Percentiles rank a stretch among this genome's conserved stretches.
Conservation (phyloP, 148 eudicot genomes). For the Camellia japonica region DNA sequence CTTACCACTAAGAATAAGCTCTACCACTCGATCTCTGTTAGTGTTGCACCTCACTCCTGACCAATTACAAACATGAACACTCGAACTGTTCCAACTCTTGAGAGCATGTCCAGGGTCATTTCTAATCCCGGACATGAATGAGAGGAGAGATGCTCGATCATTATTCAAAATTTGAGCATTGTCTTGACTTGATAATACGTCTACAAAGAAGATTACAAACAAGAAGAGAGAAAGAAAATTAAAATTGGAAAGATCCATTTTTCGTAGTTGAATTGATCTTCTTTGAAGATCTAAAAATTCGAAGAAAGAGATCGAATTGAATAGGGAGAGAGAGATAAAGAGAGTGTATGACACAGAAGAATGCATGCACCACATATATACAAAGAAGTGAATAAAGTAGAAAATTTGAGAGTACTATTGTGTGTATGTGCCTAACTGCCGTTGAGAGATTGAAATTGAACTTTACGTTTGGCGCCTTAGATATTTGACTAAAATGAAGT, state of each 20-base stretch:
- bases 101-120: conserved; percentile 52
- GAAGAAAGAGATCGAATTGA: conserved; percentile 8
- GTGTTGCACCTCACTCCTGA: conserved; percentile 51
- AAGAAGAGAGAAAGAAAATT: conserved; percentile 35
- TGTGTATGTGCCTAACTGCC: conserved; percentile 69
- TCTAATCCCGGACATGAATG: conserved; percentile 46
- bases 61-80: conserved; percentile 62
- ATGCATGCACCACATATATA: background rate
- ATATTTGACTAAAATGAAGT: conserved; percentile 27
- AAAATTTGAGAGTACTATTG: background rate
- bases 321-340: conserved; percentile 9
- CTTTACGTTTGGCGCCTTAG: conserved; percentile 54
- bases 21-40: conserved; percentile 33
- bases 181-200: conserved; percentile 18
- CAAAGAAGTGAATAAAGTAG: conserved; percentile 3
- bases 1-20: conserved; percentile 54
- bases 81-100: conserved; percentile 49
- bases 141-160: conserved; percentile 53
- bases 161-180: conserved; percentile 31
- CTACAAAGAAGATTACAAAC: conserved; percentile 29
- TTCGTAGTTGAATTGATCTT: background rate
- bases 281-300: conserved; percentile 5
- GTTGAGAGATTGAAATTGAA: conserved; percentile 32
- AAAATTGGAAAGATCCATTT: conserved; percentile 42
- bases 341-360: conserved; percentile 10